A percentile compares a stretch with the other conserved stretches of the same genome.
Evolutionary conservation across 768 basidiomycete species (phyloP).

Genomic region (Hygrophorus russula): DNA sequence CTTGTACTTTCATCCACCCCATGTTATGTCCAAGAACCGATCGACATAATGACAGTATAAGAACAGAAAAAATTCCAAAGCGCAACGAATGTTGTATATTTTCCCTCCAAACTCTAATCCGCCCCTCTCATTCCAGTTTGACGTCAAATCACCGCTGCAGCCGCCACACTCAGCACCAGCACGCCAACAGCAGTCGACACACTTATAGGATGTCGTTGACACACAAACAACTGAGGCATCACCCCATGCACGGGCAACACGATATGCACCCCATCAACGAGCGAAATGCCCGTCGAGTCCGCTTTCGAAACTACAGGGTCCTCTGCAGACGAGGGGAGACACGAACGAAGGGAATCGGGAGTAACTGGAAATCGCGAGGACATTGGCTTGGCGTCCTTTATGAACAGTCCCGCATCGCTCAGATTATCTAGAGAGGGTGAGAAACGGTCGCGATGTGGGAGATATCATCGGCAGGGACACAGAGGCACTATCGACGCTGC

Average conservation of each 20-base stretch:
- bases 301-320: conserved; percentile 1
- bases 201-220: conserved; percentile 20
- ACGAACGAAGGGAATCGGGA: conserved; percentile 13
- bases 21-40: too few relatives aligned
- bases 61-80: too few relatives aligned
- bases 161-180: conserved; percentile 53
- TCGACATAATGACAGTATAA: too few relatives aligned
- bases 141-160: conserved; percentile 69
- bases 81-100: too few relatives aligned
- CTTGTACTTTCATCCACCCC: too few relatives aligned
- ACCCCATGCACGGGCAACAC: conserved; percentile 2
- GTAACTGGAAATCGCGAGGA: conserved; percentile 12
- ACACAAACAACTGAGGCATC: conserved; percentile 1
- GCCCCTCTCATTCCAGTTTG: conserved; percentile 16
- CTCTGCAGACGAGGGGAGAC: not conserved
- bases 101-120: too few relatives aligned
- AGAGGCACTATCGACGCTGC: conserved; percentile 1
- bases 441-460: not conserved
- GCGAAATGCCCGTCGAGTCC: conserved; percentile 2
- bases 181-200: conserved; percentile 53
- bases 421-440: not conserved
- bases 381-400: not conserved
- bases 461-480: not conserved
- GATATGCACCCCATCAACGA: conserved; percentile 9
- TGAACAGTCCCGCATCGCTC: not conserved